Evolutionary conservation across 163 green algal genomes (phyloP), one percentile per base, ranked within the genome.

Genomic region (Prototheca wickerhamii): DNA sequence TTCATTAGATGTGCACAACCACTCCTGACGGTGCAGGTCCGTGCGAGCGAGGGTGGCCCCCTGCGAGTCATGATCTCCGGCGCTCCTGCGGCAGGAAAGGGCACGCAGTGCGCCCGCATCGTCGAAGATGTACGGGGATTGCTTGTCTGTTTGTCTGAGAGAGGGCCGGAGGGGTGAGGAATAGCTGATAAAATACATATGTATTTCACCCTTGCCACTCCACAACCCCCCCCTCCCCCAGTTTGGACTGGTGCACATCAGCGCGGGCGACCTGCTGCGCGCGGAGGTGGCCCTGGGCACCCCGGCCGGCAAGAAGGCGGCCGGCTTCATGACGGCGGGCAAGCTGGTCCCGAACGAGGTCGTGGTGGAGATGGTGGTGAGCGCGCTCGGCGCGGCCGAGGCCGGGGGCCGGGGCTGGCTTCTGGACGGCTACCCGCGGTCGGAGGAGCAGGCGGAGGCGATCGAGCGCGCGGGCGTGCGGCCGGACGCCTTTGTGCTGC

Each of bases 171-270:
- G n/a, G n/a, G n/a, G n/a, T n/a, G n/a, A n/a, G n/a, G n/a, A n/a
- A n/a, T n/a, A n/a, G n/a, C n/a, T n/a, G 3, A 23, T 18, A 2
- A 32, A 33, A 25, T 26, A 26, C 8, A 29, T 20, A 4, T 63
- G 4, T 63, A 37, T 29, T 30, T 20, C 4, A 26, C 23, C 1
- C n/a, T n/a, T 4, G 23, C 20, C 15, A 23, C 21, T 15, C 46
- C 46, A 55, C 46, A 12, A 55, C 20, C 46, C 15, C 2, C 26
- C 37, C 34, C 25, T 42, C 2, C 2, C 67, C 62, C 82, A 98
- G 88, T 98, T 93, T 70, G 82, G 81, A 7, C 76, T 99, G 31
- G 82, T 92, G 30, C 94, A 99, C 79, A 96, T 99, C 42, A 96
- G 87, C 6, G 91, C 90, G 5, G 94, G 94, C 17, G 94, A 99